These are phyloP conservation scores for Ceriops tagal DNA, from an alignment of 345 rosid genomes.

Conservation along the genomic window DNA sequence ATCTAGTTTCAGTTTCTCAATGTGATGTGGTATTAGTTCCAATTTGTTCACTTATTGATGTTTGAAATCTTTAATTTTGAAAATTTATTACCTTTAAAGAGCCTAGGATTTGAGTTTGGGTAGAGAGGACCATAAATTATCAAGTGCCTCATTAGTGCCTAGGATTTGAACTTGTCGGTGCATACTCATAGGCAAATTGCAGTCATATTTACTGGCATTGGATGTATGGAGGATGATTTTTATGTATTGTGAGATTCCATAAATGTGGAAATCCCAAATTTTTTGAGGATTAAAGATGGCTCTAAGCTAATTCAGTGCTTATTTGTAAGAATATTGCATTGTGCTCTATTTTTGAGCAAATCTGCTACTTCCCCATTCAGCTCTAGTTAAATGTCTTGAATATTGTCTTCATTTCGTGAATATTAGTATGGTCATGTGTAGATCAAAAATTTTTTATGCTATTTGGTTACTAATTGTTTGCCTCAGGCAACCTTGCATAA, in stretches of 20 bases:
- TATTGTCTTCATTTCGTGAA: background rate
- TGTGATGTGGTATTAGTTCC: too few relatives aligned
- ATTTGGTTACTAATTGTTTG: conserved; percentile 1
- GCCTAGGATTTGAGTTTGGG: too few relatives aligned
- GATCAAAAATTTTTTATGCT: background rate
- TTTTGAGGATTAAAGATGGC: background rate
- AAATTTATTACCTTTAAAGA: too few relatives aligned
- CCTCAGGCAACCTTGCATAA: conserved; percentile 85
- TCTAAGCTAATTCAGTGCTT: background rate
- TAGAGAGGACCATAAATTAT: too few relatives aligned
- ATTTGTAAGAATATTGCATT: background rate
- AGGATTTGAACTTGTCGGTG: too few relatives aligned
- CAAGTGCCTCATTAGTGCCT: too few relatives aligned
- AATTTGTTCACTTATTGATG: too few relatives aligned
- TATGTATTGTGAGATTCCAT: background rate
- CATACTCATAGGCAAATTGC: too few relatives aligned
- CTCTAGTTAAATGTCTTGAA: background rate
- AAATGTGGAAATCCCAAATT: background rate
- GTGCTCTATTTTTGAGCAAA: background rate
- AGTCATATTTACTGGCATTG: background rate
- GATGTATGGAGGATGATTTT: background rate
- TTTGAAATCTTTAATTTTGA: too few relatives aligned
- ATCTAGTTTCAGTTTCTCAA: too few relatives aligned
- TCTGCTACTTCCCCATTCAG: background rate
- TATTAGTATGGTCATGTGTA: background rate